Conservation (phyloP, 1,284 basidiomycete species). For the Ceratobasidium sp. region DNA sequence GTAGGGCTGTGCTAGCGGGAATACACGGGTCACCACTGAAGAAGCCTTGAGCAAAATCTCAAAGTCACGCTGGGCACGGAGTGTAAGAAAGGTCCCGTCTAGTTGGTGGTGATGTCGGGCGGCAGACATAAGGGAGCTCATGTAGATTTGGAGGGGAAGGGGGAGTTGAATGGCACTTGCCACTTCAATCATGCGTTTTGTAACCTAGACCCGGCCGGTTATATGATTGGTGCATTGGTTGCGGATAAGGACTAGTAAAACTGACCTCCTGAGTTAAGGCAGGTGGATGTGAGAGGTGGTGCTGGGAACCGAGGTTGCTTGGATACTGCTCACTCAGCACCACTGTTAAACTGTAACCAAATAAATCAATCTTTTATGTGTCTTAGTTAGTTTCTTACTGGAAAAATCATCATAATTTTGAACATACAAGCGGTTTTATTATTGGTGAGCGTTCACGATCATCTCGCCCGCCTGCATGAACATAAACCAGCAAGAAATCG, state of each 20-base stretch:
- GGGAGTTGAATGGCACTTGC: slow-evolving; percentile 56
- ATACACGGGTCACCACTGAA: slow-evolving; percentile 60
- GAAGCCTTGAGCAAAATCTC: slow-evolving; percentile 69
- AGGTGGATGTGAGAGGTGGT: slow-evolving; percentile 37
- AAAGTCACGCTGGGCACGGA: slow-evolving; percentile 67
- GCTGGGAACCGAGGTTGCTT: slow-evolving; percentile 52
- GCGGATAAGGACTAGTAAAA: no score
- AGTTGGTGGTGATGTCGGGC: slow-evolving; percentile 74
- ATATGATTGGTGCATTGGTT: slow-evolving; percentile 57
- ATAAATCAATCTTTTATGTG: slow-evolving; percentile 70
- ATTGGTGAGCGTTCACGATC: slow-evolving; percentile 70
- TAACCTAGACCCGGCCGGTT: slow-evolving; percentile 44
- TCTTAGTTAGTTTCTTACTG: slow-evolving; percentile 35
- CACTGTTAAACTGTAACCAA: slow-evolving; percentile 75
- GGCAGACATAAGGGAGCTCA: slow-evolving; percentile 76
- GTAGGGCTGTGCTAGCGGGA: slow-evolving; percentile 34
- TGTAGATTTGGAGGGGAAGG: slow-evolving; percentile 67
- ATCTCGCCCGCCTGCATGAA: slow-evolving; percentile 66
- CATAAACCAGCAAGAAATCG: slow-evolving; percentile 75
- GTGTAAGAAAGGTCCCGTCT: slow-evolving; percentile 73
- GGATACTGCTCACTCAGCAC: slow-evolving; percentile 44
- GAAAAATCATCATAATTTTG: not conserved
- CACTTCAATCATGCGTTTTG: slow-evolving; percentile 50
- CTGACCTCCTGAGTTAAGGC: slow-evolving; percentile 40
- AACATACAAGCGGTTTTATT: slow-evolving; percentile 67